A percentile compares a stretch with the other conserved stretches of the same genome.
Evolutionary conservation across 306 rosid species (phyloP).

Genomic region (Acacia confusa): DNA sequence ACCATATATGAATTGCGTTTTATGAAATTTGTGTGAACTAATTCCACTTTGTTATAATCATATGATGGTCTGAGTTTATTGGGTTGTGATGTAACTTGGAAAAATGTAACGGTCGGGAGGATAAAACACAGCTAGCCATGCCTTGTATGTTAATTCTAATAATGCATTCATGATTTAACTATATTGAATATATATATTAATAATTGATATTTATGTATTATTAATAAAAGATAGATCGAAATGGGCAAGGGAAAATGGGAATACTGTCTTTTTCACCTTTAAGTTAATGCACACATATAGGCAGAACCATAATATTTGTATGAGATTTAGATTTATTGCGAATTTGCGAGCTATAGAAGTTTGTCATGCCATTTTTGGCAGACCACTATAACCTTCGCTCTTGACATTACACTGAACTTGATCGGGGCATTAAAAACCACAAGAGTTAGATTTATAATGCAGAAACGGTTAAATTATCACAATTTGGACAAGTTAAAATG

Average conservation of each 20-base stretch:
- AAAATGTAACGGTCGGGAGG: not conserved
- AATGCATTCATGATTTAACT: not conserved
- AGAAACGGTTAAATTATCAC: no score
- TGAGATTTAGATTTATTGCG: not conserved
- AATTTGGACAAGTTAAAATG: no score
- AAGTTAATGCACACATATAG: not conserved
- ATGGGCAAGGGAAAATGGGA: not conserved
- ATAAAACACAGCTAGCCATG: not conserved
- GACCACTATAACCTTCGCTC: not conserved
- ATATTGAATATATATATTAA: no score
- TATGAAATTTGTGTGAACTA: not conserved
- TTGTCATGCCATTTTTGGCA: not conserved
- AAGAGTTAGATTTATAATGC: no score
- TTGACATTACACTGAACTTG: not conserved
- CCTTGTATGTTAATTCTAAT: not conserved
- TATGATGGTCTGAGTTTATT: not conserved
- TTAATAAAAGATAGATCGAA: not conserved
- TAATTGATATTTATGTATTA: no score
- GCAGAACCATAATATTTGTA: not conserved
- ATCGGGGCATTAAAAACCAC: not conserved
- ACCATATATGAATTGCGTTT: not conserved
- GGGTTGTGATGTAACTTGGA: not conserved
- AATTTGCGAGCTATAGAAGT: not conserved
- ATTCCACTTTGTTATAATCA: not conserved
- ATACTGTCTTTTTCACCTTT: not conserved